A percentile compares a stretch with the other conserved stretches of the same genome.
phyloP scores from a whole-genome alignment of 345 rosid genomes.

The Excoecaria agallocha region DNA sequence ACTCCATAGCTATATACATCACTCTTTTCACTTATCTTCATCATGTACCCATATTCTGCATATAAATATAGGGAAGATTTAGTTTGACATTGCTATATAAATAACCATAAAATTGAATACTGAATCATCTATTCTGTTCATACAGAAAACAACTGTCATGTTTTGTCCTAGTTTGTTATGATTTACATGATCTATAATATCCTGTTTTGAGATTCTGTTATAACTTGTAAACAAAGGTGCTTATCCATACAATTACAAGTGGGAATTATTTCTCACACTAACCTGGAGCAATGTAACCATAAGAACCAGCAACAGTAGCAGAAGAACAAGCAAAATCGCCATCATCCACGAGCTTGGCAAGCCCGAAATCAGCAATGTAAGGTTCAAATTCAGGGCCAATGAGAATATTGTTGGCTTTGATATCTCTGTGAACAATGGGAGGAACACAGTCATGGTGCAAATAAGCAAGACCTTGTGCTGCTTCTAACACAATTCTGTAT shows the following conservation, averaged over 20 bases:
- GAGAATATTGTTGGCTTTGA: constrained; percentile 89
- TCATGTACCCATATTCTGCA: constrained; percentile 85
- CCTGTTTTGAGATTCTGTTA: too few species aligned
- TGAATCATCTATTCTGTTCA: not conserved
- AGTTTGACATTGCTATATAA: not conserved
- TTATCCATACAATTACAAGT: too few species aligned
- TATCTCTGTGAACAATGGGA: constrained; percentile 89
- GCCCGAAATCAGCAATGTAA: constrained; percentile 93
- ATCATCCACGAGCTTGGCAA: constrained; percentile 90
- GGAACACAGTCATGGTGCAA: constrained; percentile 96
- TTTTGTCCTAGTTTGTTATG: too few species aligned
- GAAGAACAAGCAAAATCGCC: constrained; percentile 90
- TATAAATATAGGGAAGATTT: not conserved
- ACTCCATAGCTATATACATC: constrained; percentile 95
- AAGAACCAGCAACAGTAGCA: constrained; percentile 86
- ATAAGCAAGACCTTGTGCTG: constrained; percentile 90
- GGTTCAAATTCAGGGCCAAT: constrained; percentile 88
- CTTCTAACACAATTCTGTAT: constrained; percentile 74
- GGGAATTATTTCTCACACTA: constrained; percentile 3
- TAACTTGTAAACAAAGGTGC: too few species aligned
- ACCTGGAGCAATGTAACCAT: constrained; percentile 98
- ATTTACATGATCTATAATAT: too few species aligned
- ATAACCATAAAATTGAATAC: not conserved
- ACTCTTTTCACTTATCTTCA: constrained; percentile 95
- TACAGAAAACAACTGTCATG: too few species aligned